These are phyloP conservation scores for Gossypium davidsonii DNA, from an alignment of 441 rosid genomes.

Conservation along the genomic window DNA sequence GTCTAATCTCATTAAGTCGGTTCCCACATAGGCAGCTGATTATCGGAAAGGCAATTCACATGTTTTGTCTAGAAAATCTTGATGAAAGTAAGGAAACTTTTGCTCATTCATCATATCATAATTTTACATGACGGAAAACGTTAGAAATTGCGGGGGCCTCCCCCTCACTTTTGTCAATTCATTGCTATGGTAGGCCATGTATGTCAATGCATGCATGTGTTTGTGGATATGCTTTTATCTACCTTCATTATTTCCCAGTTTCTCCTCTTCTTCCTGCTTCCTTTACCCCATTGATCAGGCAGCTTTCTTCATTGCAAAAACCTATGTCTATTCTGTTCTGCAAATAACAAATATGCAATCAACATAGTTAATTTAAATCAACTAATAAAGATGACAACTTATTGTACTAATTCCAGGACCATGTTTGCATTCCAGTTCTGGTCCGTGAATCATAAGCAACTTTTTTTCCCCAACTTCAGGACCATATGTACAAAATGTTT, in stretches of 20 bases:
- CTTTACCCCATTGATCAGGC: background rate
- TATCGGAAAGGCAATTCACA: slow-evolving; percentile 10
- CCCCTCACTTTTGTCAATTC: background rate
- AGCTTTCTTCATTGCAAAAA: background rate
- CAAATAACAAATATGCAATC: background rate
- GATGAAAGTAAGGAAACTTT: slow-evolving; percentile 1
- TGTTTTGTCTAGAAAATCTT: slow-evolving; percentile 14
- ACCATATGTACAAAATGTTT: background rate
- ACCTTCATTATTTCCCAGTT: background rate
- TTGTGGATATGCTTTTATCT: background rate
- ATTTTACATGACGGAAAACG: background rate
- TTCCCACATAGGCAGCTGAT: background rate
- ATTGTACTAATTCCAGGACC: background rate
- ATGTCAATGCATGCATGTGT: slow-evolving; percentile 17
- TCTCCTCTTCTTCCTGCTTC: background rate
- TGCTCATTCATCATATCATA: slow-evolving; percentile 14
- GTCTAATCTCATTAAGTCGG: slow-evolving; percentile 6
- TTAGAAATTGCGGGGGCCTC: background rate
- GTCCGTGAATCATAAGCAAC: background rate
- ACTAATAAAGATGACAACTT: background rate
- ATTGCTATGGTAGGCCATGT: slow-evolving; percentile 3
- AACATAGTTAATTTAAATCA: background rate
- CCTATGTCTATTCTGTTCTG: background rate
- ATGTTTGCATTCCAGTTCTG: background rate
- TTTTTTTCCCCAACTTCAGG: background rate